Conservation (phyloP, 192 early-diverging fungal species). For the Entomortierella chlamydospora region DNA sequence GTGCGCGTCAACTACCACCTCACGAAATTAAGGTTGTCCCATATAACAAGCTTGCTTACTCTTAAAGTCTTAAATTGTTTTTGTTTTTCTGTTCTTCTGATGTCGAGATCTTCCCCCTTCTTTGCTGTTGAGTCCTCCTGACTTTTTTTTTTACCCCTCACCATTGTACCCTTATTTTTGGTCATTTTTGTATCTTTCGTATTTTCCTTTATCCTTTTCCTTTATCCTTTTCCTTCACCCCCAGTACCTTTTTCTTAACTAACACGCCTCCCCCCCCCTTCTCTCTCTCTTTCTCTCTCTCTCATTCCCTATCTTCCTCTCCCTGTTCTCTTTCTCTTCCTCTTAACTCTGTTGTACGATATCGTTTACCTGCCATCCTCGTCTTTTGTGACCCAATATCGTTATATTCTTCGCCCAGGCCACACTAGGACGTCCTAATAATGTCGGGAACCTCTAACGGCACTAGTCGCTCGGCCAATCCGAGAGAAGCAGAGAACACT, state of each 20-base stretch:
- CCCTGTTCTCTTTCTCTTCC: background rate
- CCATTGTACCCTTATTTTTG: background rate
- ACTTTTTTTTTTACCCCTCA: conserved; percentile 8
- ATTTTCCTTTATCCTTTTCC: background rate
- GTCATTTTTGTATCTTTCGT: background rate
- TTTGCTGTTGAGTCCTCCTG: conserved; percentile 5
- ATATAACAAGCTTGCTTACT: no score
- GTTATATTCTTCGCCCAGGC: no score
- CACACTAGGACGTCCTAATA: background rate
- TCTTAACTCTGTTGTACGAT: no score
- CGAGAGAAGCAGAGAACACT: no score
- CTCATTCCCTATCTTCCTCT: background rate
- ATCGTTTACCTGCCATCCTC: no score
- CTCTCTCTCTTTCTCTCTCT: background rate
- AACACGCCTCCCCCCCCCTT: background rate
- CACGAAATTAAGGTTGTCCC: background rate
- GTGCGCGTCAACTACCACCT: no score
- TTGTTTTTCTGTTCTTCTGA: no score
- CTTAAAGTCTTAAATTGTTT: no score
- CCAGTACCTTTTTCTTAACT: no score
- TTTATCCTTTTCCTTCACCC: no score
- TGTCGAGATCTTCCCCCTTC: background rate
- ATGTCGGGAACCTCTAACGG: background rate
- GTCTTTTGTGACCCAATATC: no score
- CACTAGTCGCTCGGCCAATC: background rate